Evolutionary conservation across 768 basidiomycete genomes (phyloP), one percentile per base, ranked within the genome.

Genomic region (Russula earlei): DNA sequence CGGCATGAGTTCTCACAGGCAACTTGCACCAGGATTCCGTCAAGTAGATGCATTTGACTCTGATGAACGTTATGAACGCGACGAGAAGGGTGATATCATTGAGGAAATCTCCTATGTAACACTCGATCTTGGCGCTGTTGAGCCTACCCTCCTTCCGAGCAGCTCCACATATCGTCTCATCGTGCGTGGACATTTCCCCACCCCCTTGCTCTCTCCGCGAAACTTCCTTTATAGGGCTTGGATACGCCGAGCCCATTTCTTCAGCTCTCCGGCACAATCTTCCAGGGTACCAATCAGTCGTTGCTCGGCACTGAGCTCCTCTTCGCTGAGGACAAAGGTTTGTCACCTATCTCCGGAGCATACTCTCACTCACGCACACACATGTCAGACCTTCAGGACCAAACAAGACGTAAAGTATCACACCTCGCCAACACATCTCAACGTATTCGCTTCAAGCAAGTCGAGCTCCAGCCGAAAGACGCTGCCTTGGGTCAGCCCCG

Each of bases 161-260:
- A 81, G 81, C 0, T 77, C 82, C 0, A 72, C 80, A 1, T 90
- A 84, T 65, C 78, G 83, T 43, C 71, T 90, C n/a, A 85, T 89
- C 52, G 88, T 88, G 67, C 69, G 87, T 72, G 6, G 24, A 33
- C 27, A 8, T 41, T 7, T 15, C 17, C 15, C 56, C 33, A 42
- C 41, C 11, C n/a, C n/a, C 24, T 2, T 42, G 36, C 46, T 40
- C 22, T n/a, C n/a, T n/a, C n/a, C n/a, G n/a, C 25, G 8, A 31
- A 20, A 29, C 33, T 49, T 47, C 9, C 48, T 7, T 2, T 9
- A 24, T 54, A 70, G 89, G 88, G 87, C 1, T 67, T 91, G 22
- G 87, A 91, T 64, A 85, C 85, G 0, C 79, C 85, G 0, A 84
- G 80, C 0, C 88, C 89, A 0, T 88, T 81, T 61, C 68, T 91